phyloP scores from a whole-genome alignment of 352 stramenopile genomes.

The Pythium grandisporangium region DNA sequence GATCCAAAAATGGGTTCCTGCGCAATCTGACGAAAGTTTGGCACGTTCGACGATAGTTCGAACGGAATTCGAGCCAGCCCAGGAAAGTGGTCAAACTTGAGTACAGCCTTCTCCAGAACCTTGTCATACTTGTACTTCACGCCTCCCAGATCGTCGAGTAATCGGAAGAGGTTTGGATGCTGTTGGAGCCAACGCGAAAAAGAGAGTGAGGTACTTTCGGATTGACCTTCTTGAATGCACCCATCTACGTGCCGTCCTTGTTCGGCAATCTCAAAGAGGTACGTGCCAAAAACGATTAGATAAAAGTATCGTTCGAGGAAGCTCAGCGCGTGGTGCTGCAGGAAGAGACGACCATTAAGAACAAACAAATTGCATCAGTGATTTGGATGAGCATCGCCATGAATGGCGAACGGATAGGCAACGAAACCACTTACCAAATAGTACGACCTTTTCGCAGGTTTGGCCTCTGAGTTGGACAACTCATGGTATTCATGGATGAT shows the following conservation, averaged over 20 bases:
- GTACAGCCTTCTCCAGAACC: constrained; percentile 66
- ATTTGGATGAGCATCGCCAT: too few species aligned
- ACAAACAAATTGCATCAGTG: too few species aligned
- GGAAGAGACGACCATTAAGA: too few species aligned
- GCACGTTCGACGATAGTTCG: constrained; percentile 55
- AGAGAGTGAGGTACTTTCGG: constrained; percentile 14
- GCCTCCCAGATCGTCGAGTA: constrained; percentile 67
- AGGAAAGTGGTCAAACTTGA: constrained; percentile 89
- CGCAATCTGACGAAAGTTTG: constrained; percentile 79
- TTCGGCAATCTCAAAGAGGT: constrained; percentile 37
- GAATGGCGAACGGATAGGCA: too few species aligned
- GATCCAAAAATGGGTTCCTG: constrained; percentile 81
- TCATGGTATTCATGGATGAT: constrained; percentile 79
- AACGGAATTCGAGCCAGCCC: constrained; percentile 61
- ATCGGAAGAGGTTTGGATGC: constrained; percentile 58
- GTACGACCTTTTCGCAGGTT: constrained; percentile 71
- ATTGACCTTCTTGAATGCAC: constrained; percentile 7
- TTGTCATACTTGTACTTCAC: constrained; percentile 80
- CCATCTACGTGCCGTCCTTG: constrained; percentile 4
- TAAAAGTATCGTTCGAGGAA: constrained; percentile 87
- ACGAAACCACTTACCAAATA: constrained; percentile 53
- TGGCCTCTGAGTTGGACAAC: constrained; percentile 60
- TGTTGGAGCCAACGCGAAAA: constrained; percentile 82
- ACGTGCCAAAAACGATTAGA: constrained; percentile 80
- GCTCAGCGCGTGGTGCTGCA: constrained; percentile 72